Evolutionary conservation across 2,329 filamentous ascomycete genomes (phyloP).

Genomic region (Hansfordia pulvinata): DNA sequence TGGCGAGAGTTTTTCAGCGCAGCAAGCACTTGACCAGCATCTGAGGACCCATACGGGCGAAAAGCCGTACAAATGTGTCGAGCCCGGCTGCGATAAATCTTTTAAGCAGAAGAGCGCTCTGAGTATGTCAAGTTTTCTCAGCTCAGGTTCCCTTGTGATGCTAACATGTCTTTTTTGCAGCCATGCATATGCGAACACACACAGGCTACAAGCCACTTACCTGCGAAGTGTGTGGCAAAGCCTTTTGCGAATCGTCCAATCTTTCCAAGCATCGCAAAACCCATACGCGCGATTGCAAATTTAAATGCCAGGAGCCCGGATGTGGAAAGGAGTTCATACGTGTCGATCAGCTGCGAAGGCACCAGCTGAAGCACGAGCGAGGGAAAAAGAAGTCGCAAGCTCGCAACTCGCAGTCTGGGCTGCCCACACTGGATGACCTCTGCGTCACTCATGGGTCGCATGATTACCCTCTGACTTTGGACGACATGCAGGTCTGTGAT

Average conservation of each 20-base stretch:
- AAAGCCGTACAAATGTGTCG: slow-evolving; percentile 45
- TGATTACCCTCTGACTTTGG: no score
- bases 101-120: slow-evolving; percentile 57
- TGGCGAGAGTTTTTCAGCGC: slow-evolving; percentile 45
- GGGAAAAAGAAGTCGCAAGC: slow-evolving; percentile 9
- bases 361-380: slow-evolving; percentile 22
- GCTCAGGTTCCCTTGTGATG: not conserved
- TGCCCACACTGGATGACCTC: no score
- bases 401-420: slow-evolving; percentile 2
- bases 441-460: no score
- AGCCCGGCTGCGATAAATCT: slow-evolving; percentile 34
- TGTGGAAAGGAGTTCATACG: slow-evolving; percentile 46
- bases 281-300: slow-evolving; percentile 38
- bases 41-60: slow-evolving; percentile 52
- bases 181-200: slow-evolving; percentile 55
- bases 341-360: slow-evolving; percentile 45
- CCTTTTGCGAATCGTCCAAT: slow-evolving; percentile 53
- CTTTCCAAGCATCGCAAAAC: slow-evolving; percentile 52
- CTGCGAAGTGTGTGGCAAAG: slow-evolving; percentile 43
- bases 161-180: slow-evolving; percentile 18
- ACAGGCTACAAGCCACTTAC: slow-evolving; percentile 49
- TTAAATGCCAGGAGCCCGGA: slow-evolving; percentile 29
- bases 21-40: slow-evolving; percentile 56
- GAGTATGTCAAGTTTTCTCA: slow-evolving; percentile 28
- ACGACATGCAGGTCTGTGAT: no score